Evolutionary conservation across 2,329 filamentous ascomycete genomes (phyloP).

Genomic region (Gremmenia infestans): DNA sequence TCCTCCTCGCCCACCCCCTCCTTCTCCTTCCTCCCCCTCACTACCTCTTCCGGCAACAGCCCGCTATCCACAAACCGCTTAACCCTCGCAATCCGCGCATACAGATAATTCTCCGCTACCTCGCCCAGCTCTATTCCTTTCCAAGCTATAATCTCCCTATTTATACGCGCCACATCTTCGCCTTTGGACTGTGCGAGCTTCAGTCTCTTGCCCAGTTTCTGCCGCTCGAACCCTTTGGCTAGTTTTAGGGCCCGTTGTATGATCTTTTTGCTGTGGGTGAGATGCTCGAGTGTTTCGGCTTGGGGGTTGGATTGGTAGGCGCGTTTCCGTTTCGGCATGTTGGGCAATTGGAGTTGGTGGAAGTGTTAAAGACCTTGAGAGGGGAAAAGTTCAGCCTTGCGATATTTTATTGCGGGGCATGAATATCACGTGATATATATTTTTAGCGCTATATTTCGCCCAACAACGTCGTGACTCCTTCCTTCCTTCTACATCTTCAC

Average conservation of each 20-base stretch:
- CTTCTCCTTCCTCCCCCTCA: conserved; percentile 29
- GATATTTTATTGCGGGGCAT: conserved; percentile 5
- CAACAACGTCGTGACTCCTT: not conserved
- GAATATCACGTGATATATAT: not conserved
- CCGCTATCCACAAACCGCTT: conserved; percentile 43
- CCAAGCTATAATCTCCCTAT: conserved; percentile 52
- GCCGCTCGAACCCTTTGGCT: conserved; percentile 72
- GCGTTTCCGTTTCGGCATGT: conserved; percentile 57
- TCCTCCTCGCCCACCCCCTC: conserved; percentile 22
- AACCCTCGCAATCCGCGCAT: conserved; percentile 45
- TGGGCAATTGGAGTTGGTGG: conserved; percentile 3
- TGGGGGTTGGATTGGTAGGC: conserved; percentile 36
- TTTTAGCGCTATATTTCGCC: not conserved
- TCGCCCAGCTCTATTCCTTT: conserved; percentile 45
- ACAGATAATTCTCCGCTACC: conserved; percentile 42
- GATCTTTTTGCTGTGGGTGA: conserved; percentile 53
- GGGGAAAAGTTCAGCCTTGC: conserved; percentile 14
- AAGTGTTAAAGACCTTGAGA: not conserved
- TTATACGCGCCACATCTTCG: conserved; percentile 54
- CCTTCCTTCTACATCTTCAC: not conserved
- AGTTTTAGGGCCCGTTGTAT: conserved; percentile 64
- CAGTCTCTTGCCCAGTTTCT: conserved; percentile 59
- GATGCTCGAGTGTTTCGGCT: conserved; percentile 40
- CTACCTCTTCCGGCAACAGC: conserved; percentile 37
- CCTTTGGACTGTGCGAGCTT: conserved; percentile 46